Evolutionary conservation across 2,329 filamentous ascomycete species (phyloP).

Genomic region (Penicillium sp.): DNA sequence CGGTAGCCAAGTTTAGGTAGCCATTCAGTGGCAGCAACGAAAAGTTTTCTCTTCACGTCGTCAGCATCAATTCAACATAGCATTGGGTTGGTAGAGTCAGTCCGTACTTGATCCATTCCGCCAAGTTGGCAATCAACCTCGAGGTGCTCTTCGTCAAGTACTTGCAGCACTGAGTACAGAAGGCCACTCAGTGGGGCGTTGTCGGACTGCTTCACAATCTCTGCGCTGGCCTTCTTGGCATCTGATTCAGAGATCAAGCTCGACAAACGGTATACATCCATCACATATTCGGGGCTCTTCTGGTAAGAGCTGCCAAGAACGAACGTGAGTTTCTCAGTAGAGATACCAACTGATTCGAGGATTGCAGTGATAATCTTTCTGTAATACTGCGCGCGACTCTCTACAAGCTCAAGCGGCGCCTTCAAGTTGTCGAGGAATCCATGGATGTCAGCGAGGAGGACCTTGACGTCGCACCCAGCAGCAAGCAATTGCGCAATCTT

Average conservation of each 20-base stretch:
- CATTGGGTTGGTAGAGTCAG: too few species aligned
- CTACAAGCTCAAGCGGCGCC: constrained; percentile 81
- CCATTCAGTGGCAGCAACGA: constrained; percentile 68
- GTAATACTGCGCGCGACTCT: constrained; percentile 81
- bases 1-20: constrained; percentile 82
- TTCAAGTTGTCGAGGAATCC: constrained; percentile 55
- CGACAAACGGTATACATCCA: constrained; percentile 80
- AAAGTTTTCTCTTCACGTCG: constrained; percentile 27
- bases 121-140: constrained; percentile 86
- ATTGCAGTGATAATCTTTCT: constrained; percentile 68
- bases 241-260: constrained; percentile 61
- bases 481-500: constrained; percentile 86
- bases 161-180: constrained; percentile 75
- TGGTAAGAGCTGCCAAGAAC: constrained; percentile 84
- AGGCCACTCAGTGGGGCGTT: constrained; percentile 67
- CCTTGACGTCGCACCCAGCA: constrained; percentile 76
- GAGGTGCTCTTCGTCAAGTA: constrained; percentile 84
- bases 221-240: constrained; percentile 87
- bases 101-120: constrained; percentile 39
- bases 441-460: constrained; percentile 67
- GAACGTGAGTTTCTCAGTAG: constrained; percentile 74
- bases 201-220: constrained; percentile 87
- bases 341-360: constrained; percentile 72
- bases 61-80: neutral
- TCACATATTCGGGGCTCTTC: constrained; percentile 62